Evolutionary conservation across 768 basidiomycete species (phyloP).

Genomic region (Leccinum barrowsii): DNA sequence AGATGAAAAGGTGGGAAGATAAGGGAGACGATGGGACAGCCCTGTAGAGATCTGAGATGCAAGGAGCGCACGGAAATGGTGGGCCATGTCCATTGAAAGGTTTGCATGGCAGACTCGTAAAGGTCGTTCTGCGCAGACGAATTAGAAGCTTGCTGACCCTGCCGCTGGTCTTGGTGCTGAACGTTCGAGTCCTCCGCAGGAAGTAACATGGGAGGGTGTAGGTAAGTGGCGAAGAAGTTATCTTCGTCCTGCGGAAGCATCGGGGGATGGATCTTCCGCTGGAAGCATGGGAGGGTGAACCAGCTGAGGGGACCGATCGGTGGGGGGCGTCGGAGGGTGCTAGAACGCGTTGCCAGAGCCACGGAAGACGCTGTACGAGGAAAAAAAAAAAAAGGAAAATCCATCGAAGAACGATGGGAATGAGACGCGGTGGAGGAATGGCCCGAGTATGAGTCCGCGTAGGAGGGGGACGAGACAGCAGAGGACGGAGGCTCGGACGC

Average conservation of each 20-base stretch:
- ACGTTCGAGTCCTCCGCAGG: slow-evolving; percentile 35
- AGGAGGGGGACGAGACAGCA: slow-evolving; percentile 27
- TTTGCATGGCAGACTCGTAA: slow-evolving; percentile 34
- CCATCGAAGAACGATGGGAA: slow-evolving; percentile 62
- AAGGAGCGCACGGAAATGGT: not conserved
- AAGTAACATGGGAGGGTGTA: slow-evolving; percentile 55
- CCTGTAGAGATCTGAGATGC: slow-evolving; percentile 7
- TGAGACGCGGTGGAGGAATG: slow-evolving; percentile 42
- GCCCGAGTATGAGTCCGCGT: no score
- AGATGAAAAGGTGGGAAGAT: not conserved
- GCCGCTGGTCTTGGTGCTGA: slow-evolving; percentile 24
- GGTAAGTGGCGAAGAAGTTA: slow-evolving; percentile 48
- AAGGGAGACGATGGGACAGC: not conserved
- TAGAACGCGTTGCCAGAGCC: no score
- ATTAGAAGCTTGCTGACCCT: slow-evolving; percentile 16
- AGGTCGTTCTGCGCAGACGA: slow-evolving; percentile 25
- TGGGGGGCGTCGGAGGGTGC: no score
- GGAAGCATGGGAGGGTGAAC: slow-evolving; percentile 56
- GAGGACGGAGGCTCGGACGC: slow-evolving; percentile 54
- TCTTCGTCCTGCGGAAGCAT: slow-evolving; percentile 65
- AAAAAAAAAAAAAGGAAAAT: slow-evolving; percentile 40
- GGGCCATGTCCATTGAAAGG: slow-evolving; percentile 20
- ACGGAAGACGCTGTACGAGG: no score
- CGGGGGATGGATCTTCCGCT: slow-evolving; percentile 61
- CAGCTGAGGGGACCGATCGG: no score